Conservation (phyloP, 208 protist species). For the Ichthyophonus hoferi region DNA sequence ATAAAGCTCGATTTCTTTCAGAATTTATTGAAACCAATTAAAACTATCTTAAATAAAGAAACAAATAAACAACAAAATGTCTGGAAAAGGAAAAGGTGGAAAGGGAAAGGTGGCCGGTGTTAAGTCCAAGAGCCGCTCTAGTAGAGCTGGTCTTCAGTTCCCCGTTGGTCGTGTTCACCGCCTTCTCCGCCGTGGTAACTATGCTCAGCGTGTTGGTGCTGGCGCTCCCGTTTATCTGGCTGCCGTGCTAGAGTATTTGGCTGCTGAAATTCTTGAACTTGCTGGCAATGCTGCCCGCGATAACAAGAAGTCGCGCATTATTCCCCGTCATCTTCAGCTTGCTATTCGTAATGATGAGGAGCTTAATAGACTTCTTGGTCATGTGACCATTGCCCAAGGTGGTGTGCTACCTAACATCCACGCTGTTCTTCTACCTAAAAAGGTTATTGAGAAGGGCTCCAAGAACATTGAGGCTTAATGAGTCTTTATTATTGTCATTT, state of each 20-base stretch:
- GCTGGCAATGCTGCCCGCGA: constrained; percentile 87
- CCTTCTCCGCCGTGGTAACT: constrained; percentile 85
- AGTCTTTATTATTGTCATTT: constrained; percentile 29
- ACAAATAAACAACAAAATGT: no score
- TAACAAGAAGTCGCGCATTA: constrained; percentile 76
- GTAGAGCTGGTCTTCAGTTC: constrained; percentile 92
- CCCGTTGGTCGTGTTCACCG: no score
- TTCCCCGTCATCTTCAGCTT: constrained; percentile 82
- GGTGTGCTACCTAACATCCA: constrained; percentile 88
- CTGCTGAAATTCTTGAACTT: constrained; percentile 85
- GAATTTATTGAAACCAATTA: no score
- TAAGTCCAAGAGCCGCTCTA: no score
- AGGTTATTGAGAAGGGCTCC: constrained; percentile 34
- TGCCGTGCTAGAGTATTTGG: no score
- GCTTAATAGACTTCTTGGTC: constrained; percentile 78
- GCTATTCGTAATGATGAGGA: constrained; percentile 86
- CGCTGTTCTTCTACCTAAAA: constrained; percentile 74
- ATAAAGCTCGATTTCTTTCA: no score
- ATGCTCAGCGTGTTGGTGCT: constrained; percentile 88
- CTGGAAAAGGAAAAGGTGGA: constrained; percentile 42
- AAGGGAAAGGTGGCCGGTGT: constrained; percentile 12
- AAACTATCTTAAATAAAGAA: no score
- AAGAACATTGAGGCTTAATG: no score
- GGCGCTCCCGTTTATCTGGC: no score
- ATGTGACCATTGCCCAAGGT: no score